Evolutionary conservation across 371 early-diverging fungal genomes (phyloP).

Genomic region (Mucor plumbeus): DNA sequence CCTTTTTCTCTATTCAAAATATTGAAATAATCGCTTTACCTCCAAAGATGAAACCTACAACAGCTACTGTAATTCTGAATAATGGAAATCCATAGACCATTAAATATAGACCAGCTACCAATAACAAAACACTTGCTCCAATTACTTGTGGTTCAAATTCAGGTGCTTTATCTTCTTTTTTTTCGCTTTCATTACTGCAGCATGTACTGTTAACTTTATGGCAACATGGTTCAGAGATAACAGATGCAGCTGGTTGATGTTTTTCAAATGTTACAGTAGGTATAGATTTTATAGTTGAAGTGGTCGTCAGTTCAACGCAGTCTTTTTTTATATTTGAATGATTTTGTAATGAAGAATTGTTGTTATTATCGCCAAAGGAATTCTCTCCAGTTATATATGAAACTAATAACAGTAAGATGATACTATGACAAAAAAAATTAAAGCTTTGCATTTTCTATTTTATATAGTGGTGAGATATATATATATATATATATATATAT

Average conservation of each 20-base stretch:
- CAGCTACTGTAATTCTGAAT: slow-evolving; percentile 34
- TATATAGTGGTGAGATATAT: no score
- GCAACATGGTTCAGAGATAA: background rate
- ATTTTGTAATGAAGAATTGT: background rate
- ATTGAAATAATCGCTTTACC: slow-evolving; percentile 18
- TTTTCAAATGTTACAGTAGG: no score
- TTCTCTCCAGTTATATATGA: background rate
- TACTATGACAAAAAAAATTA: no score
- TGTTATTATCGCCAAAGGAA: background rate
- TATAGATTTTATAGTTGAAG: no score
- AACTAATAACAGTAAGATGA: background rate
- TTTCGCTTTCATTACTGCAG: no score
- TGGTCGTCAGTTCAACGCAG: background rate
- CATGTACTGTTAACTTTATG: background rate
- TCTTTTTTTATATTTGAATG: background rate
- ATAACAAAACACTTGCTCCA: slow-evolving; percentile 10
- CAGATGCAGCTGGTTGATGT: no score
- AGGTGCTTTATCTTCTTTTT: background rate
- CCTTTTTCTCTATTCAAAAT: no score
- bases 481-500: no score
- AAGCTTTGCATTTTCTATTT: no score
- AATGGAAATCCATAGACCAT: slow-evolving; percentile 28
- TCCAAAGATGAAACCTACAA: slow-evolving; percentile 34
- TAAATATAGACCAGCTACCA: slow-evolving; percentile 26
- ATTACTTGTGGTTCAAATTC: slow-evolving; percentile 6